Percentiles rank a stretch among this genome's conserved stretches.
These are phyloP conservation scores for Neurospora africana DNA, from an alignment of 495 filamentous ascomycete genomes.

Conservation along the genomic window DNA sequence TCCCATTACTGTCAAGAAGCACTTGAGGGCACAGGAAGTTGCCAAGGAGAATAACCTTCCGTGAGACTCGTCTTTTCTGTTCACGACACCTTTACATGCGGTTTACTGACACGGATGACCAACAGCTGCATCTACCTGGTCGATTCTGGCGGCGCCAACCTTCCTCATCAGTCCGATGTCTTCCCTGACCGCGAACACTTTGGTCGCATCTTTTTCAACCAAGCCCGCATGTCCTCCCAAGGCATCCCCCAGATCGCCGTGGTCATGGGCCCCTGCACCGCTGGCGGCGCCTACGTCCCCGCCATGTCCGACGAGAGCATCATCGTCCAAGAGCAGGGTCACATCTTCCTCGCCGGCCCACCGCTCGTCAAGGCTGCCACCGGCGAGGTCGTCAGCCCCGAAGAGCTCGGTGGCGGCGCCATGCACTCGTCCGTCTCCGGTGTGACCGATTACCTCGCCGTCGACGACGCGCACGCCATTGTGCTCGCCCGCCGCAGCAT, in stretches of 20 bases:
- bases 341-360: constrained; percentile 92
- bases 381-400: constrained; percentile 83
- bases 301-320: constrained; percentile 97
- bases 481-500: constrained; percentile 74
- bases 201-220: constrained; percentile 96
- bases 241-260: constrained; percentile 91
- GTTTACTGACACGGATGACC: neutral
- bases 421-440: constrained; percentile 85
- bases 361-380: constrained; percentile 95
- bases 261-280: constrained; percentile 96
- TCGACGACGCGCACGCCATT: constrained; percentile 90
- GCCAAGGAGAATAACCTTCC: constrained; percentile 73
- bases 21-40: constrained; percentile 83
- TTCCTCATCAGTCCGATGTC: constrained; percentile 92
- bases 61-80: constrained; percentile 22
- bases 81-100: no score
- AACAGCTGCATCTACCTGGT: constrained; percentile 83
- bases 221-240: constrained; percentile 77
- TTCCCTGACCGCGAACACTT: constrained; percentile 96
- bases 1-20: constrained; percentile 96
- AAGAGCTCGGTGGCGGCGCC: constrained; percentile 88
- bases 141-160: constrained; percentile 91
- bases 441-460: constrained; percentile 93
- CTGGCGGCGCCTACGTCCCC: constrained; percentile 92
- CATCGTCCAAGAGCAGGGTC: constrained; percentile 88